Base-by-base conservation (phyloP, 2,329 filamentous ascomycete genomes). In the Fusarium decemcellulare region DNA sequence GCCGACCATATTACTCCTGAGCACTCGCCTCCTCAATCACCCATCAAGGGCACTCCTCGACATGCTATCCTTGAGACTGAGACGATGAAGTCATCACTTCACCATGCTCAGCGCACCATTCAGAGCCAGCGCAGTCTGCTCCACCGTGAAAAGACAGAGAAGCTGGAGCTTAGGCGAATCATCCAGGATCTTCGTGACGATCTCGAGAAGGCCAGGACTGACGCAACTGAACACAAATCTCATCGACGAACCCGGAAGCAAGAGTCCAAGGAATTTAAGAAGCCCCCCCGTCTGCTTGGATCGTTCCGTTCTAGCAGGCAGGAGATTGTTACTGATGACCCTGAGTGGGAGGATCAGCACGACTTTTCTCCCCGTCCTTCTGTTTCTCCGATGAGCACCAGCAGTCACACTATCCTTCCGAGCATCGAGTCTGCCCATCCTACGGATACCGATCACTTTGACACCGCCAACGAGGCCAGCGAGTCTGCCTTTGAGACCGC, bases 111-210 rank as follows among this genome's bases (percentile, higher is more conserved):
- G 79, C 90, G 95, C 61, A 98, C 97, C 82, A 98, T 99, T 63
- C 95, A 98, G 79, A 97, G 94, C 75, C 88, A 98, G 72, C 94
- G 97, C 81, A 94, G 92, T 79, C 97, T 95, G 75, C 93, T 98
- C 48, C 95, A 99, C 79, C 92, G 96, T 36, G 96, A 99, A 80
- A 99, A 98, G 90, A 98, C 95, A 0, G 96, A 99, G 80, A 99
- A 98, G 85, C 88, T 98, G 30, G 96, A 99, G 81, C 88, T 98
- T 57, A 95, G 94, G 81, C 92, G 95, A 63, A 93, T 99, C 88
- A 88, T 98, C 32, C 95, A 98, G 81, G 96, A 99, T 75, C 92
- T 95, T 27, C 91, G 95, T 37, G 96, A 99, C 77, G 96, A 99
- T 76, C 83, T 99, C 30, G 96, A 92, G 76, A 86, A 94, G 79